These are phyloP conservation scores for Trichomonas vaginalis DNA, from an alignment of 208 protist species.

Conservation along the genomic window DNA sequence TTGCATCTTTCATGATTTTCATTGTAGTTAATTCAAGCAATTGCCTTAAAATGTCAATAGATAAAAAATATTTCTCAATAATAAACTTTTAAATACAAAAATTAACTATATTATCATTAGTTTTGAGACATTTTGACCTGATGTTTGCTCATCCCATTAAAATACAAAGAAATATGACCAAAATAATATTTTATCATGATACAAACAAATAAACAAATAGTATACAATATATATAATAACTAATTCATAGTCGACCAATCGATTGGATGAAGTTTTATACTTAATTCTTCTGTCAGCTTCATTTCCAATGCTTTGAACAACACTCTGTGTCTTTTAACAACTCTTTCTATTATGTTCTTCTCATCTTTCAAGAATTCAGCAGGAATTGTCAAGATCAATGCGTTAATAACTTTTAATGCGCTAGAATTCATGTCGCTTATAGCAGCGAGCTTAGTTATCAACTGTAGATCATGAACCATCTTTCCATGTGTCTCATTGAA, in stretches of 20 bases:
- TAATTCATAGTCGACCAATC: background rate
- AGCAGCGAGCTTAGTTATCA: background rate
- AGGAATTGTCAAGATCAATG: background rate
- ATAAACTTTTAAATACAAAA: no score
- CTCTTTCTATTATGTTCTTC: background rate
- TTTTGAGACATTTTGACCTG: no score
- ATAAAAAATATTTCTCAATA: no score
- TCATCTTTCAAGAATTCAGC: background rate
- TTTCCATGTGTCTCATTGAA: background rate
- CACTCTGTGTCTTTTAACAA: background rate
- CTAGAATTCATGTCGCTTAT: background rate
- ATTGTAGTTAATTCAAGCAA: no score
- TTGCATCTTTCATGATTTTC: no score
- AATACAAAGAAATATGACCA: no score
- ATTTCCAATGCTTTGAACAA: background rate
- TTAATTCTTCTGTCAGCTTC: background rate
- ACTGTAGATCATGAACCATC: background rate
- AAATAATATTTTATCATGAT: no score
- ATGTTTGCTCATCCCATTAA: no score
- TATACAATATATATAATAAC: no score
- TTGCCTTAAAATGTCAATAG: no score
- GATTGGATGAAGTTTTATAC: background rate
- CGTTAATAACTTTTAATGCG: background rate
- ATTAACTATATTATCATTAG: no score
- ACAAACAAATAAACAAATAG: no score